phyloP scores from a whole-genome alignment of 2,329 filamentous ascomycete genomes.

The Diaporthe citriasiana region DNA sequence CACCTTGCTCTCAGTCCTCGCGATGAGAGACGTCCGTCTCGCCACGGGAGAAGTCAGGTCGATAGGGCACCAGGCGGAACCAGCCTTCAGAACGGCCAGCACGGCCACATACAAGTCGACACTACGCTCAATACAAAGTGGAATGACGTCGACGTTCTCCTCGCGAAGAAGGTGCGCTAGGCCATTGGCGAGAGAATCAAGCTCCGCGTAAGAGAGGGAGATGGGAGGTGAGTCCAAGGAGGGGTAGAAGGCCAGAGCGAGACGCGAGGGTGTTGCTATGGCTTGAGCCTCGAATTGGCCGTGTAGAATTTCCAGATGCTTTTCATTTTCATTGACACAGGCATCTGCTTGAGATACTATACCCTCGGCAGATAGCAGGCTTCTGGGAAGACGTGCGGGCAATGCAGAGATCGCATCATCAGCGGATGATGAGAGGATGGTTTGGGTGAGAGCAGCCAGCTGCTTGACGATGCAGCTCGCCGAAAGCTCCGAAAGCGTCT shows the following conservation, averaged over 20 bases:
- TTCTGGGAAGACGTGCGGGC: conserved; percentile 38
- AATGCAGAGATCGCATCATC: conserved; percentile 41
- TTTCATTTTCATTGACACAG: conserved; percentile 16
- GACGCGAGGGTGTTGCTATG: conserved; percentile 39
- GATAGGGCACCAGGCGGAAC: conserved; percentile 57
- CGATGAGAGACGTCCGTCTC: conserved; percentile 55
- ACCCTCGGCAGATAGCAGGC: conserved; percentile 42
- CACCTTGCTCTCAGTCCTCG: conserved; percentile 51
- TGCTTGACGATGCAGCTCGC: conserved; percentile 44
- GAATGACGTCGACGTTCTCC: conserved; percentile 48
- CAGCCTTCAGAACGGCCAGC: conserved; percentile 58
- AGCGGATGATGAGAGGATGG: conserved; percentile 38
- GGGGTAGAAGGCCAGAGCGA: conserved; percentile 44
- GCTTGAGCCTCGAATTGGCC: conserved; percentile 47
- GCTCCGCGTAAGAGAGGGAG: conserved; percentile 52
- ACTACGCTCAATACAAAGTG: conserved; percentile 56
- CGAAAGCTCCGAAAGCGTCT: conserved; percentile 43
- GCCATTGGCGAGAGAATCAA: conserved; percentile 51
- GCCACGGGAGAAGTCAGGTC: conserved; percentile 55
- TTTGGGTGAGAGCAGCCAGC: conserved; percentile 42
- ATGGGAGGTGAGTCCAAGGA: conserved; percentile 47
- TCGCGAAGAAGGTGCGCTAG: conserved; percentile 50
- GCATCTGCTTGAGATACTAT: conserved; percentile 45
- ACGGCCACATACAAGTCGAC: conserved; percentile 56
- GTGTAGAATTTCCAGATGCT: conserved; percentile 46